Conservation (phyloP, 2,329 filamentous ascomycete species). For the Gyromitra esculenta region DNA sequence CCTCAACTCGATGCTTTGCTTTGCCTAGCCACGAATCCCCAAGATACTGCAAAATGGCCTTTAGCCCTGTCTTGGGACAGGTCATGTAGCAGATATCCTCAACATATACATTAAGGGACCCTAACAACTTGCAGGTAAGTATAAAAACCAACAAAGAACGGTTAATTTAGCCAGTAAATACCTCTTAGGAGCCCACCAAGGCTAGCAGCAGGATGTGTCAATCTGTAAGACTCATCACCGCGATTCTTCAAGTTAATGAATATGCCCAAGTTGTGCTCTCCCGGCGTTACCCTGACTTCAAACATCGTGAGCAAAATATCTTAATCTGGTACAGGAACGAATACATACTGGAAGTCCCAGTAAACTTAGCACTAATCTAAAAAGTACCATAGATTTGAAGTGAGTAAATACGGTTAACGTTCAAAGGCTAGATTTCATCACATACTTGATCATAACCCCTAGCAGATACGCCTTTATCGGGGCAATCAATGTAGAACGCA, state of each 20-base stretch:
- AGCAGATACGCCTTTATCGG: slow-evolving; percentile 86
- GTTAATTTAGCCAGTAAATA: slow-evolving; percentile 57
- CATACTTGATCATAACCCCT: slow-evolving; percentile 84
- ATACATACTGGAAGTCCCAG: slow-evolving; percentile 74
- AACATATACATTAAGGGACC: slow-evolving; percentile 87
- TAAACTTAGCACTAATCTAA: slow-evolving; percentile 90
- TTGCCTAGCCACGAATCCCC: slow-evolving; percentile 96
- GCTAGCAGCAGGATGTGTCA: slow-evolving; percentile 93
- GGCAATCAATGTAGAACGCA: slow-evolving; percentile 92
- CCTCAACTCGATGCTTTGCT: slow-evolving; percentile 88
- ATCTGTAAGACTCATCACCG: slow-evolving; percentile 88
- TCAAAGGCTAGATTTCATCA: slow-evolving; percentile 2
- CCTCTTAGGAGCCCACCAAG: slow-evolving; percentile 84
- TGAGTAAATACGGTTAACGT: slow-evolving; percentile 23
- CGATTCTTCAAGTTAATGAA: slow-evolving; percentile 86
- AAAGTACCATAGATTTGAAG: slow-evolving; percentile 2
- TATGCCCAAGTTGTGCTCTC: slow-evolving; percentile 93
- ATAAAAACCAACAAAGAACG: slow-evolving; percentile 3
- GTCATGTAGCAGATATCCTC: slow-evolving; percentile 88
- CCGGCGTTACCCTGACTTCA: slow-evolving; percentile 82
- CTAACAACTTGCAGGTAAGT: slow-evolving; percentile 38
- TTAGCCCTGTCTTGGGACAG: slow-evolving; percentile 88
- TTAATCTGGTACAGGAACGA: not conserved
- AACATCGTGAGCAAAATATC: slow-evolving; percentile 13
- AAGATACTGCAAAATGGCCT: slow-evolving; percentile 89